These are phyloP conservation scores for Physocladia obscura DNA, from an alignment of 192 early-diverging fungal species.

Conservation along the genomic window DNA sequence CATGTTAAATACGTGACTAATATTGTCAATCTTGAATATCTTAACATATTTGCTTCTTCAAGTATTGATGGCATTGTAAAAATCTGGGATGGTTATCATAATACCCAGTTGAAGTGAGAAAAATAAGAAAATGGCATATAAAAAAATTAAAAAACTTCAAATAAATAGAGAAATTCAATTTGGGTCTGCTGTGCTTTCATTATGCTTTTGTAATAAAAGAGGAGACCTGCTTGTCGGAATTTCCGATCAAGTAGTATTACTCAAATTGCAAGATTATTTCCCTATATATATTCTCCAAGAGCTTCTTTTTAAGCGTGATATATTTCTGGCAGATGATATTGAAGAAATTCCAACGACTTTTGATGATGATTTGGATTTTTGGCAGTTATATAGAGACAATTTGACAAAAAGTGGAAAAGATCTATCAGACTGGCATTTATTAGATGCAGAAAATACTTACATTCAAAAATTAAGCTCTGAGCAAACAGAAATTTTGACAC, in stretches of 20 bases:
- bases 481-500: too few species aligned
- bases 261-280: constrained; percentile 53
- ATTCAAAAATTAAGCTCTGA: too few species aligned
- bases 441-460: too few species aligned
- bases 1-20: constrained; percentile 37
- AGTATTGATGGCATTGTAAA: constrained; percentile 50
- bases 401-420: constrained; percentile 18
- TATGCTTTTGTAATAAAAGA: constrained; percentile 45
- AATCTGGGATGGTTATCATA: constrained; percentile 48
- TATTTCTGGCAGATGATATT: constrained; percentile 37
- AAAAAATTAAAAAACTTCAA: background rate
- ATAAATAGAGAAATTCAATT: constrained; percentile 53
- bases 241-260: constrained; percentile 42
- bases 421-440: constrained; percentile 42
- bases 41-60: constrained; percentile 40
- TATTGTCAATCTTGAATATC: constrained; percentile 19
- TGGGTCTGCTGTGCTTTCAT: constrained; percentile 28
- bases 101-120: constrained; percentile 38
- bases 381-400: constrained; percentile 39
- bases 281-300: constrained; percentile 36
- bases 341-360: constrained; percentile 44
- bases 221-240: constrained; percentile 53
- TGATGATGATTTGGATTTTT: constrained; percentile 49
- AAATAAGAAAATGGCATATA: background rate
- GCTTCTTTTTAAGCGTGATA: constrained; percentile 4